Conservation (phyloP, 2,329 filamentous ascomycete genomes). For the Drechmeria coniospora region DNA sequence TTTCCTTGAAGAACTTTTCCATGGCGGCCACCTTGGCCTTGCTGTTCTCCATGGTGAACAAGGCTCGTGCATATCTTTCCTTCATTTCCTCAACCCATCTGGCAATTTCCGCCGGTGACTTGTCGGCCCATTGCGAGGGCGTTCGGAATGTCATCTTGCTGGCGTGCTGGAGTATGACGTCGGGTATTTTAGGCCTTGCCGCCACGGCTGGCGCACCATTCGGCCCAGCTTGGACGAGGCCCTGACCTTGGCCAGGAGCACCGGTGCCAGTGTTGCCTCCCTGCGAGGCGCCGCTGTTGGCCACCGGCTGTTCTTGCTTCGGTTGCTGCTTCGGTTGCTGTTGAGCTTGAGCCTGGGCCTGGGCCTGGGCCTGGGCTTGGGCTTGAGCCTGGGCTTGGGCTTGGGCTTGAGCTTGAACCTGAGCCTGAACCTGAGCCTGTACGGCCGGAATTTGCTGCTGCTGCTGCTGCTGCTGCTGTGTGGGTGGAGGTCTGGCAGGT, state of each 20-base stretch:
- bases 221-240: too few species aligned
- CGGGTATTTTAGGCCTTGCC: slow-evolving; percentile 20
- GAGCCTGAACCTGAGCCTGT: too few species aligned
- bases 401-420: too few species aligned
- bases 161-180: slow-evolving; percentile 30
- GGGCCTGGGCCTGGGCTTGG: too few species aligned
- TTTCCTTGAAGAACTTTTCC: slow-evolving; percentile 26
- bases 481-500: too few species aligned
- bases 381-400: too few species aligned
- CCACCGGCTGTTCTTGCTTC: slow-evolving; percentile 1
- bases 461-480: too few species aligned
- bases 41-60: slow-evolving; percentile 33
- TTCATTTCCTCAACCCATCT: slow-evolving; percentile 35
- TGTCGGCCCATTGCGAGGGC: slow-evolving; percentile 25
- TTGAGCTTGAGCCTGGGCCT: too few species aligned
- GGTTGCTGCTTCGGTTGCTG: slow-evolving; percentile 2
- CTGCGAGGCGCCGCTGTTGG: too few species aligned
- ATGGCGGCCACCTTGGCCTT: slow-evolving; percentile 24
- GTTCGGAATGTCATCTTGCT: slow-evolving; percentile 31
- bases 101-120: slow-evolving; percentile 24
- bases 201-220: slow-evolving; percentile 8
- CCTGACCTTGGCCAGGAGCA: neutral
- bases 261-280: too few species aligned
- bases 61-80: slow-evolving; percentile 28
- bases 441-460: too few species aligned